Conservation (phyloP, 108 stramenopile species). For the Mayamaea pseudoterrestris region DNA sequence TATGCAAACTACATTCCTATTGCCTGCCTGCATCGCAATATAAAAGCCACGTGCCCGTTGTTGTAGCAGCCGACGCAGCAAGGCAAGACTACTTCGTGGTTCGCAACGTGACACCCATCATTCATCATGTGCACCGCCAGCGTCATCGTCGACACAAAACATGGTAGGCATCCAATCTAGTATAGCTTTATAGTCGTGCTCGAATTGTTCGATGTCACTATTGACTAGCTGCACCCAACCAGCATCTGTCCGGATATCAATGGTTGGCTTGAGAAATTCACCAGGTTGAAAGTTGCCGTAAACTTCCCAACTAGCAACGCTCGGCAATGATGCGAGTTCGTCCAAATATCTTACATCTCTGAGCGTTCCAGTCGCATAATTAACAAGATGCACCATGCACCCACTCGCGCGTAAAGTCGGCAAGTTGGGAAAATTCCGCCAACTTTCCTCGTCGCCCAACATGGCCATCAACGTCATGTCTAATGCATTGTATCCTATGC, state of each 20-base stretch:
- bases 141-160: slow-evolving; percentile 15
- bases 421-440: slow-evolving; percentile 20
- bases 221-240: slow-evolving; percentile 79
- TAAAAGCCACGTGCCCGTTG: too few species aligned
- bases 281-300: slow-evolving; percentile 55
- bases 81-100: too few species aligned
- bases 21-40: too few species aligned
- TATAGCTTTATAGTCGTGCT: slow-evolving; percentile 53
- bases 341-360: slow-evolving; percentile 32
- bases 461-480: slow-evolving; percentile 64
- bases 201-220: slow-evolving; percentile 45
- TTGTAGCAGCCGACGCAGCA: too few species aligned
- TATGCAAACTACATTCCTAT: too few species aligned
- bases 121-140: background rate
- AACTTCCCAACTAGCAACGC: slow-evolving; percentile 56
- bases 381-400: slow-evolving; percentile 70
- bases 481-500: slow-evolving; percentile 71
- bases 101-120: too few species aligned
- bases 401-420: slow-evolving; percentile 43
- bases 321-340: slow-evolving; percentile 53
- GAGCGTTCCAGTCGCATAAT: slow-evolving; percentile 39
- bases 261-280: slow-evolving; percentile 37
- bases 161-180: slow-evolving; percentile 65
- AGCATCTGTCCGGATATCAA: slow-evolving; percentile 60
- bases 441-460: slow-evolving; percentile 25